A percentile compares a stretch with the other conserved stretches of the same genome.
These are phyloP conservation scores for Cyberlindnera euphorbiae DNA, from an alignment of 805 yeast genomes.

Conservation along the genomic window DNA sequence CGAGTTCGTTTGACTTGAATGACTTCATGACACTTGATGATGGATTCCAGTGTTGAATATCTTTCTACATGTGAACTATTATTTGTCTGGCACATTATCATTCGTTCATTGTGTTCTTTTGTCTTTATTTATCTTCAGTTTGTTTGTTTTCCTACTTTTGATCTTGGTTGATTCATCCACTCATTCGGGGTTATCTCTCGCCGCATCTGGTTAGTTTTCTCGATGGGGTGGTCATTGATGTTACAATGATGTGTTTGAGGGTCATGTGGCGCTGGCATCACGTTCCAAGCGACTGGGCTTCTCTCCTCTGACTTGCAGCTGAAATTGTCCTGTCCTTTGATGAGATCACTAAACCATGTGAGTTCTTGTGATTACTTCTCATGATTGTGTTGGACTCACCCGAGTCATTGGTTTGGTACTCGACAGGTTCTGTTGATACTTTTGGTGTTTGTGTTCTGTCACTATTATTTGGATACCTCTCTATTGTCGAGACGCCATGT, in stretches of 20 bases:
- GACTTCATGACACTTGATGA: constrained; percentile 26
- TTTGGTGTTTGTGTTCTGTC: too few species aligned
- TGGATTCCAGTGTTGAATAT: constrained; percentile 15
- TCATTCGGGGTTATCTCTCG: too few species aligned
- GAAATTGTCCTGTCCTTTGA: too few species aligned
- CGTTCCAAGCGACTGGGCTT: constrained; percentile 24
- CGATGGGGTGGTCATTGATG: not conserved
- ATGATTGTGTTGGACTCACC: too few species aligned
- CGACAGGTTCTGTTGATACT: too few species aligned
- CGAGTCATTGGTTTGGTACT: too few species aligned
- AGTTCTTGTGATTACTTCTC: too few species aligned
- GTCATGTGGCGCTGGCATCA: constrained; percentile 25
- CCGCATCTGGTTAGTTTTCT: not conserved
- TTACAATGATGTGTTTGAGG: not conserved
- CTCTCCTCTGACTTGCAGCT: too few species aligned
- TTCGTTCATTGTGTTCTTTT: constrained; percentile 1
- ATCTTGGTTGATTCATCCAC: too few species aligned
- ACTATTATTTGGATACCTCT: not conserved
- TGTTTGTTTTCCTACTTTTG: not conserved
- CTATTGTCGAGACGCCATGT: too few species aligned
- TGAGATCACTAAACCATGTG: too few species aligned
- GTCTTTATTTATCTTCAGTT: not conserved
- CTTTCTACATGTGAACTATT: too few species aligned
- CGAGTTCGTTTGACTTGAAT: constrained; percentile 28
- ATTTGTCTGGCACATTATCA: not conserved